Conservation (phyloP, 2,329 filamentous ascomycete species). For the Emericellopsis atlantica region DNA sequence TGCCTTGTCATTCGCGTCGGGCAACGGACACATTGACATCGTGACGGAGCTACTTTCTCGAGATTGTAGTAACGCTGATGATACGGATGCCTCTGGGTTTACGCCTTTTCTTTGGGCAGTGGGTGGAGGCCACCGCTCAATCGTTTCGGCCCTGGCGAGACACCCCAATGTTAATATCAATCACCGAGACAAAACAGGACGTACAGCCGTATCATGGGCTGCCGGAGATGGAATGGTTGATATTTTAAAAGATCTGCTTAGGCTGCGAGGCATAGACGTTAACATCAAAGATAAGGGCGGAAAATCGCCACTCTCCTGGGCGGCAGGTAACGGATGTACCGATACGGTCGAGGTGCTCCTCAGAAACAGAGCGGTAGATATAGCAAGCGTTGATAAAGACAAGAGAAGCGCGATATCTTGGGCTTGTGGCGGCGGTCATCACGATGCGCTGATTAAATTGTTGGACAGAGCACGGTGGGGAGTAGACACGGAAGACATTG, state of each 20-base stretch:
- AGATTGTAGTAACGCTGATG: conserved; percentile 7
- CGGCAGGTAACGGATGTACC: conserved; percentile 12
- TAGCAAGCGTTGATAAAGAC: conserved; percentile 13
- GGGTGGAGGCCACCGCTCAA: conserved; percentile 10
- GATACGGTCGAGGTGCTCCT: conserved; percentile 12
- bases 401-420: conserved; percentile 17
- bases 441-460: conserved; percentile 12
- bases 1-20: conserved; percentile 18
- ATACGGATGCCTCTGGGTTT: conserved; percentile 11
- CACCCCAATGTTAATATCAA: conserved; percentile 13
- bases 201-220: conserved; percentile 20
- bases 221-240: conserved; percentile 13
- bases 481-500: conserved; percentile 16
- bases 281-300: conserved; percentile 15
- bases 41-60: conserved; percentile 12
- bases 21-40: conserved; percentile 15
- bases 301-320: conserved; percentile 17
- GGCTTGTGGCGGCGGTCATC: conserved; percentile 12
- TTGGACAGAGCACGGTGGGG: conserved; percentile 13
- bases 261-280: conserved; percentile 9
- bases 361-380: conserved; percentile 10
- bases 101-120: conserved; percentile 20
- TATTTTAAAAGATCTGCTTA: conserved; percentile 11
- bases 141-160: conserved; percentile 10
- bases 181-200: conserved; percentile 15